These are phyloP conservation scores for Clohesyomyces aquaticus DNA, from an alignment of 495 filamentous ascomycete genomes.

Conservation along the genomic window DNA sequence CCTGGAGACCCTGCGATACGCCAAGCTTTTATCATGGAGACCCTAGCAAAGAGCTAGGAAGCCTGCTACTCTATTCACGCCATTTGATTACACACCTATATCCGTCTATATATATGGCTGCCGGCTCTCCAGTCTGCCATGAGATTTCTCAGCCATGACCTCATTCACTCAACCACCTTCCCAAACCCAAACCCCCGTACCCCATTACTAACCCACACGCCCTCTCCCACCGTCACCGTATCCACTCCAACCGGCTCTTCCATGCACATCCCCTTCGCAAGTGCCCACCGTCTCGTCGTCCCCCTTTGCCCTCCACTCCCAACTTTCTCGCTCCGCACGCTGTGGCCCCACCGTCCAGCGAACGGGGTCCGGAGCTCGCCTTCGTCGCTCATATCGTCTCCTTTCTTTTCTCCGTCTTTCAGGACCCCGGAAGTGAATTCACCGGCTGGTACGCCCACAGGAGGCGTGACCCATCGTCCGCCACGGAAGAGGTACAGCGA, in stretches of 20 bases:
- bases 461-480: conserved; percentile 69
- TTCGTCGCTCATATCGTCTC: conserved; percentile 19
- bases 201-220: conserved; percentile 83
- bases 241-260: conserved; percentile 61
- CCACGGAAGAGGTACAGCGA: conserved; percentile 77
- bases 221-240: conserved; percentile 70
- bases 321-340: conserved; percentile 38
- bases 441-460: conserved; percentile 46
- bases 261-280: conserved; percentile 65
- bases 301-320: conserved; percentile 77
- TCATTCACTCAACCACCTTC: conserved; percentile 32
- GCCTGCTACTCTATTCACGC: no score
- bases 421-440: conserved; percentile 12
- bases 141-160: background rate
- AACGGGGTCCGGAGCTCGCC: conserved; percentile 39
- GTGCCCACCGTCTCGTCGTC: conserved; percentile 78
- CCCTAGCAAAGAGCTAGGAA: no score
- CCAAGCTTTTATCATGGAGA: no score
- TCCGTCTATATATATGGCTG: background rate
- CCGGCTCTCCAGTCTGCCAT: no score
- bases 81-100: background rate
- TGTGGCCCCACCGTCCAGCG: conserved; percentile 41
- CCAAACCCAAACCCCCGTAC: conserved; percentile 68
- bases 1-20: no score
- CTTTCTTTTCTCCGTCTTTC: background rate